Conservation (phyloP, 2,329 filamentous ascomycete genomes). For the Tolypocladium ovalisporum region DNA sequence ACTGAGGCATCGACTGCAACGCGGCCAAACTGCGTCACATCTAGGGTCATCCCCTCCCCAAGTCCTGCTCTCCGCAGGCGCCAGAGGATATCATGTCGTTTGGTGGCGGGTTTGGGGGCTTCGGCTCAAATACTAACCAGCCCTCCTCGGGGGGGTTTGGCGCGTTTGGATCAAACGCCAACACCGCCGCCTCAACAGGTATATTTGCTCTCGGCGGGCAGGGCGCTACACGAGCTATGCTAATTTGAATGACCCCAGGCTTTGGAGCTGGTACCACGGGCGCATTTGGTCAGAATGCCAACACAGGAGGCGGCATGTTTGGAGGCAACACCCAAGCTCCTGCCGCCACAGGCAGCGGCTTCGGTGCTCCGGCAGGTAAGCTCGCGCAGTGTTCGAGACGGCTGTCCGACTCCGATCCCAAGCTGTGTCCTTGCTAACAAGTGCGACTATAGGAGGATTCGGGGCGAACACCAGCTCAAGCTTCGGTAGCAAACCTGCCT, state of each 20-base stretch:
- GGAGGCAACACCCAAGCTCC: slow-evolving; percentile 22
- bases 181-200: slow-evolving; percentile 36
- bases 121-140: slow-evolving; percentile 42
- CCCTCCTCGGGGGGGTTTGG: slow-evolving; percentile 35
- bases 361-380: slow-evolving; percentile 24
- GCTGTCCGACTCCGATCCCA: neutral
- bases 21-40: neutral
- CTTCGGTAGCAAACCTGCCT: slow-evolving; percentile 39
- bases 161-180: slow-evolving; percentile 39
- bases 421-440: slow-evolving; percentile 3
- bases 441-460: slow-evolving; percentile 21
- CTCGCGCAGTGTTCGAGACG: neutral
- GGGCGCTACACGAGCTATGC: slow-evolving; percentile 9
- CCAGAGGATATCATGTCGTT: slow-evolving; percentile 39
- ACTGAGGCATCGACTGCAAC: neutral
- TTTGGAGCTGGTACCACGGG: slow-evolving; percentile 22
- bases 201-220: slow-evolving; percentile 23
- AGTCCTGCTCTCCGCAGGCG: slow-evolving; percentile 1
- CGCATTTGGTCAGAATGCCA: slow-evolving; percentile 32
- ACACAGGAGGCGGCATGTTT: slow-evolving; percentile 30
- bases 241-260: slow-evolving; percentile 14
- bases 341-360: slow-evolving; percentile 13
- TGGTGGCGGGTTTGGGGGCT: slow-evolving; percentile 42
- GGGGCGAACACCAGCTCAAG: slow-evolving; percentile 22
- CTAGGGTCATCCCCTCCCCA: neutral